These are phyloP conservation scores for Aspergillus quadricinctus DNA, from an alignment of 2,329 filamentous ascomycete genomes.

Conservation along the genomic window DNA sequence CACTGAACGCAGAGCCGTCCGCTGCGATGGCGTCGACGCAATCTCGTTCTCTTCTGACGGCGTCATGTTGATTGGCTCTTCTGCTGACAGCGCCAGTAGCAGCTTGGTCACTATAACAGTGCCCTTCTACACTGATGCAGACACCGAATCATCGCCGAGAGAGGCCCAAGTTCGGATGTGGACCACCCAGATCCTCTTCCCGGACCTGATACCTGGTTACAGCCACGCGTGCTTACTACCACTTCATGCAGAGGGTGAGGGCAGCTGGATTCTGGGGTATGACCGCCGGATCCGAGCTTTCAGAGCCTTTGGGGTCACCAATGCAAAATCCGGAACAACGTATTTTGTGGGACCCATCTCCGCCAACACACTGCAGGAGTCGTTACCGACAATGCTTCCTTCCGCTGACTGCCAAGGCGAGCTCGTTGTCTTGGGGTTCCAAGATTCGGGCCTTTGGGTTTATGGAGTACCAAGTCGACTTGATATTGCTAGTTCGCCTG, in stretches of 20 bases:
- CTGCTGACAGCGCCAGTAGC: conserved; percentile 58
- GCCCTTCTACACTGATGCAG: conserved; percentile 65
- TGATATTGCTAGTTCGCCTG: conserved; percentile 49
- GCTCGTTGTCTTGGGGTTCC: conserved; percentile 68
- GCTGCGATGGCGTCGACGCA: conserved; percentile 70
- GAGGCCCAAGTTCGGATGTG: conserved; percentile 70
- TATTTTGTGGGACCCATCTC: conserved; percentile 68
- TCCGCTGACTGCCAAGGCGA: conserved; percentile 66
- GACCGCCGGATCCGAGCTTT: conserved; percentile 74
- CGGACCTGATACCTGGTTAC: conserved; percentile 73
- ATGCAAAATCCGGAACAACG: conserved; percentile 69
- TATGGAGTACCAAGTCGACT: conserved; percentile 74
- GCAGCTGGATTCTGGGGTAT: conserved; percentile 73
- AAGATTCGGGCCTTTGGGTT: conserved; percentile 68
- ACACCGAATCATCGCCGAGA: conserved; percentile 46
- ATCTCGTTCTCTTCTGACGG: conserved; percentile 74
- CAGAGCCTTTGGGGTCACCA: conserved; percentile 69
- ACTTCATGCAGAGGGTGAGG: conserved; percentile 51
- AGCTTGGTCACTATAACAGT: conserved; percentile 74
- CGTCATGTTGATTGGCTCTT: conserved; percentile 73
- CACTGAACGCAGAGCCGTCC: conserved; percentile 69
- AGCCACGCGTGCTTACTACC: conserved; percentile 69
- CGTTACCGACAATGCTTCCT: conserved; percentile 65
- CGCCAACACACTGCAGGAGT: conserved; percentile 48
- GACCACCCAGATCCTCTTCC: conserved; percentile 82